phyloP scores from a whole-genome alignment of 148 eudicot species.

The Diospyros kaki region DNA sequence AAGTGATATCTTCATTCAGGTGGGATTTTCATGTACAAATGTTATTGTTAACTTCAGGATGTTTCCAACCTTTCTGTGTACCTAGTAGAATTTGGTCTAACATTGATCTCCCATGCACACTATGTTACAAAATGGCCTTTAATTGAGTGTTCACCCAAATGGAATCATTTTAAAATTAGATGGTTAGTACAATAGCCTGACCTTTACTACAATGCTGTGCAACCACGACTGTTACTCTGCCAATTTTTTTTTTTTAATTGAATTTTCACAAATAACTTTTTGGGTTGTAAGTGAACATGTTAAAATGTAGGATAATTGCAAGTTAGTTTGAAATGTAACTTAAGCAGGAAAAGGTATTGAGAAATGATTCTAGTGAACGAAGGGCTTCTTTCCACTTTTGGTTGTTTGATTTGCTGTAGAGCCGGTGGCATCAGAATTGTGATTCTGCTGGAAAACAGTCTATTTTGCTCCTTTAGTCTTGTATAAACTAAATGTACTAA shows the following conservation, averaged over 20 bases:
- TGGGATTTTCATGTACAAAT: neutral
- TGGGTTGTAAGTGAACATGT: neutral
- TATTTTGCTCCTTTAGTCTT: too few relatives aligned
- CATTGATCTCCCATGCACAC: neutral
- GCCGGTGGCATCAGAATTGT: too few relatives aligned
- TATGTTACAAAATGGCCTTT: neutral
- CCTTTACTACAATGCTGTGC: neutral
- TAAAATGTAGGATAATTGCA: neutral
- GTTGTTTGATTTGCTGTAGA: neutral
- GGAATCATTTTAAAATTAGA: too few relatives aligned
- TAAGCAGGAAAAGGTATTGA: neutral
- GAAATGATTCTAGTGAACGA: neutral
- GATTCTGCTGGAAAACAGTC: too few relatives aligned
- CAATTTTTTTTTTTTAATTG: neutral
- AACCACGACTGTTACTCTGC: neutral
- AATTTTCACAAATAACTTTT: neutral
- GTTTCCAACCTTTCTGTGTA: neutral
- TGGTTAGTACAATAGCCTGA: too few relatives aligned
- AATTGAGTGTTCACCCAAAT: too few relatives aligned
- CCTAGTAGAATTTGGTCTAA: neutral
- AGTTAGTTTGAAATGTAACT: neutral
- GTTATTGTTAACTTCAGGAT: neutral
- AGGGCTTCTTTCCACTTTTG: neutral
- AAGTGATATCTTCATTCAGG: neutral
- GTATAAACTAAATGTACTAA: too few relatives aligned